These are phyloP conservation scores for Aspergillus sp. DNA, from an alignment of 2,329 filamentous ascomycete genomes.

Conservation along the genomic window DNA sequence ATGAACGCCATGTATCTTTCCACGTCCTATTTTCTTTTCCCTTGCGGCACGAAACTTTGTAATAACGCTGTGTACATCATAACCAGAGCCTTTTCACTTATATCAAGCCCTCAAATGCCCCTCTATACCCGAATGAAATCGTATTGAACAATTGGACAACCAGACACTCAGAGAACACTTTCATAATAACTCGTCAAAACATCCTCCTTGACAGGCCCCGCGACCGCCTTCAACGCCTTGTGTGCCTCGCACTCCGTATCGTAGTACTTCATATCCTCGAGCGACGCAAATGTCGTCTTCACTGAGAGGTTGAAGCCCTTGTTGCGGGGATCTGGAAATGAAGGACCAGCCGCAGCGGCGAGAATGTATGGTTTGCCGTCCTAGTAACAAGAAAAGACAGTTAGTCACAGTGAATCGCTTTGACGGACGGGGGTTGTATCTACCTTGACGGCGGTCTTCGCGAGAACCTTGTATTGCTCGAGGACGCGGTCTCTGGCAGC, in stretches of 20 bases:
- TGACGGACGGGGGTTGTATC: not conserved
- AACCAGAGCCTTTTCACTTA: slow-evolving; percentile 1
- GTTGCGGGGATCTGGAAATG: slow-evolving; percentile 62
- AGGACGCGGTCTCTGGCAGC: slow-evolving; percentile 50
- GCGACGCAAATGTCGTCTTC: slow-evolving; percentile 65
- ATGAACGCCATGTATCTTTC: slow-evolving; percentile 22
- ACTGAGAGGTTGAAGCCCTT: slow-evolving; percentile 70
- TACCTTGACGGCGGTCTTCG: slow-evolving; percentile 52
- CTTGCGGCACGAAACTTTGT: not conserved
- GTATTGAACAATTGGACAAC: not conserved
- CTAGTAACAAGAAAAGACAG: slow-evolving; percentile 45
- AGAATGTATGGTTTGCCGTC: slow-evolving; percentile 73
- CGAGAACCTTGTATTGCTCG: slow-evolving; percentile 50
- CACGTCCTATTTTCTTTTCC: not conserved
- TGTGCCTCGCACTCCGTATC: slow-evolving; percentile 65
- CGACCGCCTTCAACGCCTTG: slow-evolving; percentile 49
- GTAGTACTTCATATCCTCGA: slow-evolving; percentile 73
- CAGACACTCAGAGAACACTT: slow-evolving; percentile 34
- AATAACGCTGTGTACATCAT: slow-evolving; percentile 5
- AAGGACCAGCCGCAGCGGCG: slow-evolving; percentile 58
- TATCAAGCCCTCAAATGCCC: not conserved
- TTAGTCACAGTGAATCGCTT: not conserved
- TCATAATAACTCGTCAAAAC: slow-evolving; percentile 44
- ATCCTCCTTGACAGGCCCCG: slow-evolving; percentile 39
- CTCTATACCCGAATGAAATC: not conserved